A percentile compares a stretch with the other conserved stretches of the same genome.
Evolutionary conservation across 2,329 filamentous ascomycete species (phyloP).

Genomic region (Colletotrichum horii): DNA sequence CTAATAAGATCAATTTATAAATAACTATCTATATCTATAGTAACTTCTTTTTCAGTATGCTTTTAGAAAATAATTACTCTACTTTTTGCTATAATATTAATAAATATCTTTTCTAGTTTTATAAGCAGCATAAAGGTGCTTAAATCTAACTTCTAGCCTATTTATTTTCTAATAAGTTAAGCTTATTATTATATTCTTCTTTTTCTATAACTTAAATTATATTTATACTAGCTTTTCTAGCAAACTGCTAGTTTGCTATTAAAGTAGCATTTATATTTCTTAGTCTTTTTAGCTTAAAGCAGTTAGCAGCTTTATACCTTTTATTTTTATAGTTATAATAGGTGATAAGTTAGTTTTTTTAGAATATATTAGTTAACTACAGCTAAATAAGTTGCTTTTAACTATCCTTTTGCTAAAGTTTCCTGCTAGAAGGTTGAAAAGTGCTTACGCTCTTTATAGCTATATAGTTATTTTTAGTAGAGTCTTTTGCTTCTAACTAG

Average conservation of each 20-base stretch:
- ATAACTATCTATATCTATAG: no score
- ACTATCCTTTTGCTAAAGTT: neutral
- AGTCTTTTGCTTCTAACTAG: no score
- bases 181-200: no score
- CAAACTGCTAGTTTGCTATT: no score
- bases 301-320: neutral
- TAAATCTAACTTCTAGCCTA: no score
- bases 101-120: neutral
- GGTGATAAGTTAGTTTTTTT: neutral
- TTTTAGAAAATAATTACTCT: neutral
- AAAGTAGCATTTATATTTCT: no score
- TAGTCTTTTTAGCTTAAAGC: no score
- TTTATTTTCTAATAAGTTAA: no score
- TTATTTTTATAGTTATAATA: neutral
- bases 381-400: neutral
- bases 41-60: neutral
- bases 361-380: neutral
- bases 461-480: neutral
- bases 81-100: neutral
- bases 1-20: no score
- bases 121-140: no score
- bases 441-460: neutral
- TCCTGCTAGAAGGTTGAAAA: neutral
- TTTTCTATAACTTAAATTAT: no score
- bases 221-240: no score